Conservation (phyloP, 495 filamentous ascomycete species). For the Aspergillus campestris region DNA sequence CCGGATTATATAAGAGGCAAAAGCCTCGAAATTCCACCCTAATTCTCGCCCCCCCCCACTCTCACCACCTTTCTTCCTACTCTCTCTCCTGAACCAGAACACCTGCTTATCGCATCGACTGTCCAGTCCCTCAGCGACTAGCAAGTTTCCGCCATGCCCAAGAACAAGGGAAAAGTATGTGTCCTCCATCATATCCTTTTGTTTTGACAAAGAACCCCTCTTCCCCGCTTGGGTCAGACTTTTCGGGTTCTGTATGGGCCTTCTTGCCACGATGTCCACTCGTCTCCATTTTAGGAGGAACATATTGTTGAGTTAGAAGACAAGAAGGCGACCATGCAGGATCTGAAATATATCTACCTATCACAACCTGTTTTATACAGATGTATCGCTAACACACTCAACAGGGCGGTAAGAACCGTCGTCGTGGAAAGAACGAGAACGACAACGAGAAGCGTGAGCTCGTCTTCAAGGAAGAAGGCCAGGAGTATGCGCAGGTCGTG, state of each 20-base stretch:
- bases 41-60: slow-evolving; percentile 10
- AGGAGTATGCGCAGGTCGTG: slow-evolving; percentile 97
- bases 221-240: slow-evolving; percentile 22
- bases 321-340: too few relatives aligned
- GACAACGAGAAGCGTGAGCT: slow-evolving; percentile 99
- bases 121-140: slow-evolving; percentile 16
- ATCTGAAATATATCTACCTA: too few relatives aligned
- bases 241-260: slow-evolving; percentile 8
- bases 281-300: too few relatives aligned
- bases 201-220: neutral
- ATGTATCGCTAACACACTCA: slow-evolving; percentile 16
- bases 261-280: too few relatives aligned
- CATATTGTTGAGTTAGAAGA: too few relatives aligned
- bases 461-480: slow-evolving; percentile 97
- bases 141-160: slow-evolving; percentile 62
- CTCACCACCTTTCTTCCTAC: slow-evolving; percentile 6
- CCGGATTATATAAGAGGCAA: slow-evolving; percentile 1
- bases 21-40: slow-evolving; percentile 11
- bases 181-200: slow-evolving; percentile 13
- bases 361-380: too few relatives aligned
- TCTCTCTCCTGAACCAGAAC: slow-evolving; percentile 1
- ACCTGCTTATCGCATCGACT: slow-evolving; percentile 10
- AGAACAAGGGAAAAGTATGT: slow-evolving; percentile 97
- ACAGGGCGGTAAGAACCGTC: slow-evolving; percentile 96
- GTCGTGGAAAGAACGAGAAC: slow-evolving; percentile 99